These are phyloP conservation scores for Globisporangium mamillatum DNA, from an alignment of 352 stramenopile species.

Conservation along the genomic window DNA sequence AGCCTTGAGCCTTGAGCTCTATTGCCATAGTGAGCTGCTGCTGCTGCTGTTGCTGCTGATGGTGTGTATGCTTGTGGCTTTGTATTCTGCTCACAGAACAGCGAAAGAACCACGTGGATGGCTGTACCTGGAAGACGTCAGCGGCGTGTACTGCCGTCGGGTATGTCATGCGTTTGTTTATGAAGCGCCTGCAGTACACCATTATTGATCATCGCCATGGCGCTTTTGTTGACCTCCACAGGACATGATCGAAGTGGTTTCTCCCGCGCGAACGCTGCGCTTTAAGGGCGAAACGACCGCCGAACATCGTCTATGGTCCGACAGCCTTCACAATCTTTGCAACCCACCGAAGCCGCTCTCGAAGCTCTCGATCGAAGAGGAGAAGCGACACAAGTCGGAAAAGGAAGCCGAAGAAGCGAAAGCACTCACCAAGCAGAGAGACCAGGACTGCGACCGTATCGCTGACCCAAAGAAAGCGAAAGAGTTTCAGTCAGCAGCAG, in stretches of 20 bases:
- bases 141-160: constrained; percentile 63
- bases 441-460: constrained; percentile 30
- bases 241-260: constrained; percentile 85
- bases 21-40: neutral
- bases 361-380: constrained; percentile 12
- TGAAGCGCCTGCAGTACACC: neutral
- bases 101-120: constrained; percentile 75
- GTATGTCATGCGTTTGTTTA: constrained; percentile 24
- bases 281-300: constrained; percentile 78
- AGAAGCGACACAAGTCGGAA: constrained; percentile 11
- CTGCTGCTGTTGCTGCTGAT: neutral
- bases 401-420: constrained; percentile 13
- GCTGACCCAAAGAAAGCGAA: constrained; percentile 24
- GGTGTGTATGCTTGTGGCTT: neutral
- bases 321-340: constrained; percentile 75
- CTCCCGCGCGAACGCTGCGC: constrained; percentile 61
- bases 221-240: constrained; percentile 15
- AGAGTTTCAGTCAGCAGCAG: constrained; percentile 3
- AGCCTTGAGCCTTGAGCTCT: neutral
- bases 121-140: constrained; percentile 80
- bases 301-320: constrained; percentile 76
- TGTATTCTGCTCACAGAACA: constrained; percentile 28
- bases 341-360: constrained; percentile 34
- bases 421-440: constrained; percentile 14
- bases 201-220: too few species aligned